Base-by-base conservation (phyloP, 257 asterid species). In the Scutellaria baicalensis region DNA sequence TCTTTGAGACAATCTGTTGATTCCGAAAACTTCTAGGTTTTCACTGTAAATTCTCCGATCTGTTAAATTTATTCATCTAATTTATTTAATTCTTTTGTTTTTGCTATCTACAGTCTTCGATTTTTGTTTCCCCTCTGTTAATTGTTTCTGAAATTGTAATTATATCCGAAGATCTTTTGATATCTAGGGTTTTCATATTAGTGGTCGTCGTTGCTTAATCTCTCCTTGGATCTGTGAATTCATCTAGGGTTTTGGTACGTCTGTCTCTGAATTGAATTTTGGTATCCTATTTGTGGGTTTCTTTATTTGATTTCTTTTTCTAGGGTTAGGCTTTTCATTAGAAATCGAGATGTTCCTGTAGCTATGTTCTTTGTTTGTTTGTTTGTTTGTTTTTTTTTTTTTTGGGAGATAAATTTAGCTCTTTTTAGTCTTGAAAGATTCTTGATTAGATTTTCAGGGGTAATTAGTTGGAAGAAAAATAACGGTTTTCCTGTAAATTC, bases 321-420 rank as follows among this genome's bases (percentile, higher is more conserved):
- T 83, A 68, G 86, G 91, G 86, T 82, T 82, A 78, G 83, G 91
- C 81, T 79, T 84, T 79, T 49, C 16, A 18, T 39, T 4, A 56
- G 70, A 47, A 13, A 18, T 73, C 68, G 83, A 72, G 58, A 18
- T 35, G 16, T 56, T 52, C 10, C 42, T 21, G 39, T 16, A 45
- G n/a, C 23, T 65, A 11, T 68, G 52, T 57, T 60, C 4, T 66
- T 10, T n/a, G 56, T 54, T n/a, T n/a, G n/a, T 20, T 58, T 63
- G 49, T 42, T 66, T n/a, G n/a, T n/a, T n/a, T n/a, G n/a, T n/a
- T n/a, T n/a, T n/a, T n/a, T n/a, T n/a, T n/a, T n/a, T n/a, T n/a
- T 56, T 12, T 23, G 60, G 45, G 70, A 14, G 52, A 59, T 59
- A 27, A 27, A 59, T 31, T 54, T 4, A 14, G 35, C 35, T 48